Evolutionary conservation across 2,329 filamentous ascomycete species (phyloP), one percentile per base, ranked within the genome.

Genomic region (Botryotinia globosa): DNA sequence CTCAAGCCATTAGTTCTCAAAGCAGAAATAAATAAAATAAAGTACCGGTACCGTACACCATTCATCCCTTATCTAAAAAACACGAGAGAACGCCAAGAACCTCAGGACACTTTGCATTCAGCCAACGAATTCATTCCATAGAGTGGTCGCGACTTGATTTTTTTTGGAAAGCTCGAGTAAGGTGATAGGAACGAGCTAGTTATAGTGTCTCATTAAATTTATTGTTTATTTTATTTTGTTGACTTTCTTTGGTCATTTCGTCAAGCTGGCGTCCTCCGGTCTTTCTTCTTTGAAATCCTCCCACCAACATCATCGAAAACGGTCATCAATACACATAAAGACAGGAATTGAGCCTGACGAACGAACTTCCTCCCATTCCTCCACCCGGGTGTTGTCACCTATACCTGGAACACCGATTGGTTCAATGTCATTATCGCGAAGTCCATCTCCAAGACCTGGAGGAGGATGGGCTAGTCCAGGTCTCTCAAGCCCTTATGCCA

Each of bases 381-480:
- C 69, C 7, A 71, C 56, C 39, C 61, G 62, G 69, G 74, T 73
- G 45, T 76, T 81, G 25, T 74, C 79, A 71, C 76, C 79, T 20
- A 80, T 81, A 66, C 80, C 80, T 72, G 80, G 87, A 79, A 90
- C 86, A 69, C 86, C 89, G 61, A 85, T 83, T 78, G 79, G 82
- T 77, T 83, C 84, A 79, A 97, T 97, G 94, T 92, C 92, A 77
- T 84, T 95, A 75, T 96, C 94, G 77, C 90, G 94, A 83, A 97
- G 93, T 80, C 93, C 94, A 68, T 97, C 94, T 72, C 95, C 94
- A 75, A 88, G 90, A 75, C 91, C 90, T 74, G 92, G 92, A 79
- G 94, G 93, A 80, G 94, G 94, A 78, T 98, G 95, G 94, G 90
- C 93, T 72, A 96, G 91, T 83, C 94, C 92, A 72, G 93, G 91